A percentile compares a stretch with the other conserved stretches of the same genome.
phyloP scores from a whole-genome alignment of 2,329 filamentous ascomycete species.

The Acrodontium crateriforme region DNA sequence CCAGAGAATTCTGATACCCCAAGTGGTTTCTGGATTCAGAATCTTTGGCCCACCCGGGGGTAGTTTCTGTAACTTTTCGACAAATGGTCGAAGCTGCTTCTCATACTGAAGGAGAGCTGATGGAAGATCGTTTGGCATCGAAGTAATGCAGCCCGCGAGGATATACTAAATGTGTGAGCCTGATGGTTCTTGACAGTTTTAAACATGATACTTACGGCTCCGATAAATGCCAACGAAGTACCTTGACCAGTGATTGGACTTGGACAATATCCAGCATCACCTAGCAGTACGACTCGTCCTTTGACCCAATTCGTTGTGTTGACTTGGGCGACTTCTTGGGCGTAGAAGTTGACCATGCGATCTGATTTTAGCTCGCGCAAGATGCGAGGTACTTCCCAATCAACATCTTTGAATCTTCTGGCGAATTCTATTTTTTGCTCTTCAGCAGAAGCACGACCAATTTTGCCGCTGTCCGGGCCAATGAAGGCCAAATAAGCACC shows the following conservation, averaged over 20 bases:
- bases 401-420: constrained; percentile 11
- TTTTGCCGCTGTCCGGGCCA: constrained; percentile 3
- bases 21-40: constrained; percentile 14
- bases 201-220: no score
- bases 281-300: constrained; percentile 16
- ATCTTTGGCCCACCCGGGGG: constrained; percentile 16
- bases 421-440: constrained; percentile 13
- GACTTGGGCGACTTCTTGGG: constrained; percentile 14
- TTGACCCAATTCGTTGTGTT: constrained; percentile 12
- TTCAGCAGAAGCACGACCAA: constrained; percentile 2
- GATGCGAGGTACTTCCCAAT: constrained; percentile 14
- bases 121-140: constrained; percentile 5
- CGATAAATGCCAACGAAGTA: constrained; percentile 17
- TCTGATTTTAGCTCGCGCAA: constrained; percentile 3
- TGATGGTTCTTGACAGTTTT: no score
- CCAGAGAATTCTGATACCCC: constrained; percentile 11
- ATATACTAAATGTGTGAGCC: no score
- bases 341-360: constrained; percentile 14
- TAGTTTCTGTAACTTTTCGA: constrained; percentile 16
- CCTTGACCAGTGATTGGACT: constrained; percentile 20
- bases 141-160: constrained; percentile 17
- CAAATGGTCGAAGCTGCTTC: constrained; percentile 12
- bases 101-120: constrained; percentile 17
- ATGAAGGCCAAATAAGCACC: constrained; percentile 3
- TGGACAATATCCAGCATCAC: constrained; percentile 19